phyloP scores from a whole-genome alignment of 148 eudicot species.

The Oxyria digyna region DNA sequence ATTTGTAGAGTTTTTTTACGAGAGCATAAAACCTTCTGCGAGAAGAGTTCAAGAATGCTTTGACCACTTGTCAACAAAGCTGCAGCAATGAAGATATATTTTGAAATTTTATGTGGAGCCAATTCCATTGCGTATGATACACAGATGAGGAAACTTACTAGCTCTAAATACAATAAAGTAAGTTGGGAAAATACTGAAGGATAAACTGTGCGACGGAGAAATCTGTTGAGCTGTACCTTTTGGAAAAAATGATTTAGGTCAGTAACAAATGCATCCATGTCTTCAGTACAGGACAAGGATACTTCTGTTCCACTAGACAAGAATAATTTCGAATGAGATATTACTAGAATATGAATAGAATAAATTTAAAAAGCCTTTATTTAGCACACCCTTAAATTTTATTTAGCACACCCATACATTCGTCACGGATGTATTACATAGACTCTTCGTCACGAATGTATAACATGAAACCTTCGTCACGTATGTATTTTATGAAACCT shows the following conservation, averaged over 20 bases:
- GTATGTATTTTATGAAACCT: no score
- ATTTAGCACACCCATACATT: no score
- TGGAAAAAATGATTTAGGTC: slow-evolving; percentile 29
- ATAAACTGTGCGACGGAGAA: neutral
- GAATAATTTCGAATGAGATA: neutral
- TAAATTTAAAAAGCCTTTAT: no score
- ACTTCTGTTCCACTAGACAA: slow-evolving; percentile 78
- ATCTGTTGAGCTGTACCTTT: slow-evolving; percentile 33
- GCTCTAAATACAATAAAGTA: neutral
- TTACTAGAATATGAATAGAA: neutral
- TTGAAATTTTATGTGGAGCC: slow-evolving; percentile 51
- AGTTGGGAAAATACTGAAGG: neutral
- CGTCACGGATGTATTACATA: no score
- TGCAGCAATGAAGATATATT: slow-evolving; percentile 75
- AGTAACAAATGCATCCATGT: slow-evolving; percentile 25
- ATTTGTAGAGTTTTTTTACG: no score
- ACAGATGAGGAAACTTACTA: slow-evolving; percentile 19
- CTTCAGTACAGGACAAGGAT: slow-evolving; percentile 34
- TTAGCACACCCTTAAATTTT: no score
- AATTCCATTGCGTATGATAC: slow-evolving; percentile 87
- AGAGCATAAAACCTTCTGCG: slow-evolving; percentile 45
- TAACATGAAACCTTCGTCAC: no score
- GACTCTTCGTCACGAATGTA: no score
- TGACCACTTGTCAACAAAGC: slow-evolving; percentile 69
- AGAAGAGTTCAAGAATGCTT: slow-evolving; percentile 72